Evolutionary conservation across 176 grass and related monocot genomes (phyloP).

Genomic region (Zoysia japonica): DNA sequence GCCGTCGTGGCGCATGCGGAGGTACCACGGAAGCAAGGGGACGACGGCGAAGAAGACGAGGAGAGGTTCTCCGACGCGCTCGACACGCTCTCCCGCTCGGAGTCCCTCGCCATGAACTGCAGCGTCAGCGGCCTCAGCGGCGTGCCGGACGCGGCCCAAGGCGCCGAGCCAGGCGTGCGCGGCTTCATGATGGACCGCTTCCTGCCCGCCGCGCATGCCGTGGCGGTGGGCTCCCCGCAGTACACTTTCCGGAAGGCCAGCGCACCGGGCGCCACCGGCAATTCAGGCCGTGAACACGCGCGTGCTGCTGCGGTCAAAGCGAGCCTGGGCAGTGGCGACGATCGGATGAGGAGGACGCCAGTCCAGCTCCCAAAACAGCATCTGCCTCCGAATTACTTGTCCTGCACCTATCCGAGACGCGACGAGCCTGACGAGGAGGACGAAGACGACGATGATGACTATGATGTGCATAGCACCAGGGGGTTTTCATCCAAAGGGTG

Average conservation of each 20-base stretch:
- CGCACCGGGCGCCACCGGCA: conserved; percentile 6
- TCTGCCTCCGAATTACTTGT: conserved; percentile 59
- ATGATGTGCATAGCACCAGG: conserved; percentile 53
- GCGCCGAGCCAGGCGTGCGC: conserved; percentile 43
- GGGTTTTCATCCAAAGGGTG: conserved; percentile 72
- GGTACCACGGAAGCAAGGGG: conserved; percentile 6
- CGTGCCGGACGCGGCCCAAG: conserved; percentile 16
- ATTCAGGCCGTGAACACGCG: conserved; percentile 25
- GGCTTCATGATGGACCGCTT: conserved; percentile 92
- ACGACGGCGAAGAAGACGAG: conserved; percentile 54
- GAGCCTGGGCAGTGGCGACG: conserved; percentile 14
- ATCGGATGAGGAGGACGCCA: conserved; percentile 52
- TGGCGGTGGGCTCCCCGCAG: conserved; percentile 74
- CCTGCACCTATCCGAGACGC: conserved; percentile 45
- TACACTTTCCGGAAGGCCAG: conserved; percentile 77
- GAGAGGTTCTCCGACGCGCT: conserved; percentile 91
- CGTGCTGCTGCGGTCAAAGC: conserved; percentile 19
- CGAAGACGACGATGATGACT: conserved; percentile 57
- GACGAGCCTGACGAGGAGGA: conserved; percentile 42
- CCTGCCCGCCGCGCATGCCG: conserved; percentile 78
- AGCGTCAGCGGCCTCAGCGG: conserved; percentile 91
- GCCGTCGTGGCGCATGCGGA: conserved; percentile 10
- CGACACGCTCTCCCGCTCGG: conserved; percentile 75
- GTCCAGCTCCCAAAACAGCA: conserved; percentile 72
- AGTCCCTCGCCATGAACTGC: conserved; percentile 92